Conservation (phyloP, 192 early-diverging fungal genomes). For the Coemansia sp. region DNA sequence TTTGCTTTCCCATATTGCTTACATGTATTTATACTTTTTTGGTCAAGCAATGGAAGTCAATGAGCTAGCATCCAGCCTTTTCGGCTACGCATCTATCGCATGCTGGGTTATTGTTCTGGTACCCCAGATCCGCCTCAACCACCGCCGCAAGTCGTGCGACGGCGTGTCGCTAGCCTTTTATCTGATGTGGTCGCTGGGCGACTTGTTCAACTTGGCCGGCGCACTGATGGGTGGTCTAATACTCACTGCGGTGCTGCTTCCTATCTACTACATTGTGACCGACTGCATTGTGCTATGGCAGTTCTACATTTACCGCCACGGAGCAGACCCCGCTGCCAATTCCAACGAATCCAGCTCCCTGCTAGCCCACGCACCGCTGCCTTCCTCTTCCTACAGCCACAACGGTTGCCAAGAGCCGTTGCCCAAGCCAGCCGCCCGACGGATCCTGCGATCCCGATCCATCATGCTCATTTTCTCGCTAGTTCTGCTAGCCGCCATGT, state of each 20-base stretch:
- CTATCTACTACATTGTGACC: slow-evolving; percentile 66
- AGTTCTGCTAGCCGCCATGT: not conserved
- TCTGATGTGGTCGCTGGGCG: slow-evolving; percentile 73
- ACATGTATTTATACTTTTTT: not conserved
- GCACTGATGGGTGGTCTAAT: slow-evolving; percentile 62
- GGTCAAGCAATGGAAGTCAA: not conserved
- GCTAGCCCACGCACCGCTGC: not conserved
- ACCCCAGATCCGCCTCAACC: slow-evolving; percentile 74
- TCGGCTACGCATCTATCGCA: slow-evolving; percentile 63
- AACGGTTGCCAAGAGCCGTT: not conserved
- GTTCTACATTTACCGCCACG: slow-evolving; percentile 55
- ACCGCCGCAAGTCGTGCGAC: slow-evolving; percentile 68
- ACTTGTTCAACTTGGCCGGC: slow-evolving; percentile 67
- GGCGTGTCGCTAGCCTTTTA: slow-evolving; percentile 70
- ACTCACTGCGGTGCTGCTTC: slow-evolving; percentile 62
- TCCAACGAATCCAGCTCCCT: slow-evolving; percentile 6
- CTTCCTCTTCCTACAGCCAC: not conserved
- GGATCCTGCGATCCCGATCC: too few relatives aligned
- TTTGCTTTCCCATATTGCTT: not conserved
- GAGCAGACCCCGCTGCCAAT: not conserved
- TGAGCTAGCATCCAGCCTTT: slow-evolving; percentile 16
- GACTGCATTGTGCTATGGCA: slow-evolving; percentile 66
- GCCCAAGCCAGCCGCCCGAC: too few relatives aligned
- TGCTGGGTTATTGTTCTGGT: slow-evolving; percentile 78
- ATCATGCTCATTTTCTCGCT: not conserved